phyloP scores from a whole-genome alignment of 306 rosid genomes.

The Purshia tridentata region DNA sequence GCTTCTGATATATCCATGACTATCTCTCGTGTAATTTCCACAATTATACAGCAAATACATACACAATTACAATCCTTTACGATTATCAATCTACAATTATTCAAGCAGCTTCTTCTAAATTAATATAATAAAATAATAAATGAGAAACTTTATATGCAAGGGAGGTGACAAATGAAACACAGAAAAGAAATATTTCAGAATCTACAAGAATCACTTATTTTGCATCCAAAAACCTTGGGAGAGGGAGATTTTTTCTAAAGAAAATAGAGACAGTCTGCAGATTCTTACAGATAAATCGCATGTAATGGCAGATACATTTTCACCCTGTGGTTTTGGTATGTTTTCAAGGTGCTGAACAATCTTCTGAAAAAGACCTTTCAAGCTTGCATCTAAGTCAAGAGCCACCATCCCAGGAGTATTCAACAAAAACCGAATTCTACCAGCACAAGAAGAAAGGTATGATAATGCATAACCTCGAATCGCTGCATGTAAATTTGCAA shows the following conservation, averaged over 20 bases:
- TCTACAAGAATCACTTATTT: not conserved
- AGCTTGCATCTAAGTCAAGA: conserved; percentile 81
- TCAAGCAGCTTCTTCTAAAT: not conserved
- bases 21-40: not conserved
- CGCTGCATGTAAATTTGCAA: conserved; percentile 61
- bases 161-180: conserved; percentile 4
- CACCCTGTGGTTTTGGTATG: conserved; percentile 93
- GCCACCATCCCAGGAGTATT: conserved; percentile 99
- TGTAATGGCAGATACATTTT: conserved; percentile 80
- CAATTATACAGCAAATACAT: not conserved
- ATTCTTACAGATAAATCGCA: conserved; percentile 74
- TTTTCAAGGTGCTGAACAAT: conserved; percentile 87
- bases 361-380: conserved; percentile 75
- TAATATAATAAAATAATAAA: not conserved
- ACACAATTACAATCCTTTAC: not conserved
- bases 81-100: not conserved
- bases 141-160: not conserved
- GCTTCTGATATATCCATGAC: not conserved
- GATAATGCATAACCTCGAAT: conserved; percentile 95
- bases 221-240: not conserved
- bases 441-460: conserved; percentile 90
- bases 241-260: conserved; percentile 2
- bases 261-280: conserved; percentile 22
- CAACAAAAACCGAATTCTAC: conserved; percentile 89
- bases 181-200: not conserved